Evolutionary conservation across 2,329 filamentous ascomycete species (phyloP), one percentile per base, ranked within the genome.

Genomic region (Aspergillus persii): DNA sequence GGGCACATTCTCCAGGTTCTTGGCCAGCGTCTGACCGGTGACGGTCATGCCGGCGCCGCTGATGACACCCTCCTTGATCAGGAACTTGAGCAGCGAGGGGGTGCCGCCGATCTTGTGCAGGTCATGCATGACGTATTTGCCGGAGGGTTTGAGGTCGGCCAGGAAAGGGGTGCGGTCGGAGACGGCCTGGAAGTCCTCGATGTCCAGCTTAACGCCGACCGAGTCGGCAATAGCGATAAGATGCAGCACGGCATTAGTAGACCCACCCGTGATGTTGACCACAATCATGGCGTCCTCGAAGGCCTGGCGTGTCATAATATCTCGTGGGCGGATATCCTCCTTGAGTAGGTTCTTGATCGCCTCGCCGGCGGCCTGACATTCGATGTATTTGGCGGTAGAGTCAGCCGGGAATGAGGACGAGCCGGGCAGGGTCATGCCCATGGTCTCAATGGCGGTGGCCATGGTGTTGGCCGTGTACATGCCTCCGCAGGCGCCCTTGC

Each of bases 281-380:
- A 94, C 81, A 8, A 90, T 84, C 89, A 95, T 94, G 70, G 91
- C 91, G 71, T 94, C 89, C 78, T 94, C 90, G 67, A 95, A 93
- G 7, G 91, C 89, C 71, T 90, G 81, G 57, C 90, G 86, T 8
- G 90, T 94, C 74, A 95, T 80, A 74, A 94, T 91, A 68, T 95
- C 91, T 53, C 82, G 82, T 8, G 91, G 91, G 59, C 86, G 83
- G 67, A 95, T 92, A 66, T 93, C 89, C 73, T 93, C 87, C 67
- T 84, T 85, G 49, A 95, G 81, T 9, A 92, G 81, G 70, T 86
- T 88, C 76, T 87, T 89, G 74, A 95, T 90, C 23, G 90, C 90
- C 57, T 82, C 82, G 58, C 91, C 91, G 30, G 91, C 85, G 41
- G 79, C 82, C 63, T 88, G 79, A 76, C 91, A 95, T 77, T 95